Base-by-base conservation (phyloP, 2,329 filamentous ascomycete genomes). In the Xylariaceae sp. region DNA sequence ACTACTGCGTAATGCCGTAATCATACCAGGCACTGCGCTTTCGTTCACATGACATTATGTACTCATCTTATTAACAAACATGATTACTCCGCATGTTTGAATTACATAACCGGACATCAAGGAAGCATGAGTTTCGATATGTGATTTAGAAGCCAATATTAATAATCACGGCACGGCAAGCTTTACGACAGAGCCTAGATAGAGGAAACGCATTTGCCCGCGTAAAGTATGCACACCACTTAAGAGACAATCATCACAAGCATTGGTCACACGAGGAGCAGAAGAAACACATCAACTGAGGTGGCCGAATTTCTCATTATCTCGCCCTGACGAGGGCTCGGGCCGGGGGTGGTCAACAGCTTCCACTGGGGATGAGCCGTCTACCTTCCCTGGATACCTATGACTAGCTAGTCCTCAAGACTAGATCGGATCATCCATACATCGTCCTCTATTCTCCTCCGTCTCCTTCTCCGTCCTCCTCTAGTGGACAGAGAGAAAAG, bases 251-350 rank as follows among this genome's bases (percentile, higher is more conserved):
- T 18, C 42, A 10, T 53, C 53, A 57, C 33, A 48, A 29, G 13
- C 23, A 43, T 16, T 39, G 16, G 29, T 55, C 48, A 53, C 33
- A 6, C 6, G 23, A 39, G 13, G 4, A 23, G 11, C 7, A 21
- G 6, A 45, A 21, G 20, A 23, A 21, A 35, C 44, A 18, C 10
- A 47, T 27, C 10, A 50, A 35, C 2, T 65, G 60, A 64, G 60
- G 63, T 56, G 60, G 59, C 62, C 62, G 58, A 60, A 58, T 62
- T 54, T 65, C 60, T 65, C 63, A 57, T 65, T 63, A 58, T 60
- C 55, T 64, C 53, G 50, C 54, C 57, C 58, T 64, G 58, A 59
- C 41, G 50, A 60, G 63, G 61, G 60, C 48, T 63, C 53, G 48
- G 58, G 60, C 58, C 55, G 56, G 55, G 36, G 53, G 54, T 46